These are phyloP conservation scores for Hypoxylon fragiforme DNA, from an alignment of 495 filamentous ascomycete genomes.

Conservation along the genomic window DNA sequence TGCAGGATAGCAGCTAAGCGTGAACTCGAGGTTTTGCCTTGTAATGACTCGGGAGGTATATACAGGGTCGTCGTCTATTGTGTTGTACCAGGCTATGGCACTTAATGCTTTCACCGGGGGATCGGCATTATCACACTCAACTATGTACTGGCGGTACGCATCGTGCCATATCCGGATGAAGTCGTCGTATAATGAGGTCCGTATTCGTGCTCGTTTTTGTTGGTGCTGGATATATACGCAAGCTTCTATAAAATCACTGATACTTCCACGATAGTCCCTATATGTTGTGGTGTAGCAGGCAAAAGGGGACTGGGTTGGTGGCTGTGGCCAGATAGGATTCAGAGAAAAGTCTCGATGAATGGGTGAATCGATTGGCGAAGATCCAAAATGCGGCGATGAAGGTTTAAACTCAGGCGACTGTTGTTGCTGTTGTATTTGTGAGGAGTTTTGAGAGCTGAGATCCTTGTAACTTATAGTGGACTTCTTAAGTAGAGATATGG, in stretches of 20 bases:
- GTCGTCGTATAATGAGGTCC: slow-evolving; percentile 63
- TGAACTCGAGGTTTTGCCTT: slow-evolving; percentile 41
- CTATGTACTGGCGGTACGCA: slow-evolving; percentile 48
- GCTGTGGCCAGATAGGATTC: background rate
- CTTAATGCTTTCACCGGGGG: slow-evolving; percentile 32
- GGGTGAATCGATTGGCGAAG: slow-evolving; percentile 38
- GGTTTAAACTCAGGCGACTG: slow-evolving; percentile 16
- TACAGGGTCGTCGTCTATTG: slow-evolving; percentile 42
- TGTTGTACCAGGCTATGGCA: slow-evolving; percentile 50
- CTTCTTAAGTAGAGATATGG: background rate
- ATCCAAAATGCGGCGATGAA: slow-evolving; percentile 20
- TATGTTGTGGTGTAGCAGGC: slow-evolving; percentile 59
- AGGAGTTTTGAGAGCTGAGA: background rate
- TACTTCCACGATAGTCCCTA: slow-evolving; percentile 57
- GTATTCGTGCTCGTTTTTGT: slow-evolving; percentile 27
- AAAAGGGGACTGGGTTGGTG: slow-evolving; percentile 30
- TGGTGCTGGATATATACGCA: slow-evolving; percentile 57
- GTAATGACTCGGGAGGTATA: slow-evolving; percentile 45
- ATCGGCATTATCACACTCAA: slow-evolving; percentile 12
- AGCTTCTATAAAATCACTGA: slow-evolving; percentile 56
- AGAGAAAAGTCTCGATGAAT: slow-evolving; percentile 3
- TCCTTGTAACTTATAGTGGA: background rate
- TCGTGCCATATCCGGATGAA: slow-evolving; percentile 59
- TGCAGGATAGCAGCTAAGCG: slow-evolving; percentile 28
- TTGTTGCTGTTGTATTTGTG: slow-evolving; percentile 2